These are phyloP conservation scores for Triticum urartu DNA, from an alignment of 176 grass and related monocot species.

Conservation along the genomic window DNA sequence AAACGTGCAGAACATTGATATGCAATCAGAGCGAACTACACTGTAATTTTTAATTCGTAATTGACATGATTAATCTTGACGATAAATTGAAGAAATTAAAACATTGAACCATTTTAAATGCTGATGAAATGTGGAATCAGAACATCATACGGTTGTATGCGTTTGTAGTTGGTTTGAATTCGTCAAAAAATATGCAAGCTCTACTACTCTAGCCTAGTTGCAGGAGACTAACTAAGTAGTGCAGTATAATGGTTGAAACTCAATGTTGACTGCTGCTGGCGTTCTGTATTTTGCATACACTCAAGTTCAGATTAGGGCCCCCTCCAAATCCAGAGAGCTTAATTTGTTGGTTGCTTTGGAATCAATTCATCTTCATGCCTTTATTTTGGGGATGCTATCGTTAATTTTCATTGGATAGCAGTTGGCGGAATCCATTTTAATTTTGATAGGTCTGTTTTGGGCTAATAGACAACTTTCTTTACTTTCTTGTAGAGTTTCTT, in stretches of 20 bases:
- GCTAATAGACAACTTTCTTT: background rate
- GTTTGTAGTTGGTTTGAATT: background rate
- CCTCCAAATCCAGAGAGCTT: background rate
- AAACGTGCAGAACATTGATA: background rate
- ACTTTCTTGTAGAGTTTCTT: slow-evolving; percentile 62
- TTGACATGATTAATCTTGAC: background rate
- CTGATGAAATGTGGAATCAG: background rate
- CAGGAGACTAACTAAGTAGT: background rate
- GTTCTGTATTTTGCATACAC: background rate
- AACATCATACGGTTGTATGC: background rate
- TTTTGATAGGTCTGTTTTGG: background rate
- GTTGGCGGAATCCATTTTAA: background rate
- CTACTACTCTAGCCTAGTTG: background rate
- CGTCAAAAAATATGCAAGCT: background rate
- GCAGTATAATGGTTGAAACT: background rate
- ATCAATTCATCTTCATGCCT: background rate
- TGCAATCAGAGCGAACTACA: background rate
- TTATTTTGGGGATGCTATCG: background rate
- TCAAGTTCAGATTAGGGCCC: background rate
- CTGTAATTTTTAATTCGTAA: background rate
- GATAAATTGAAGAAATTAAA: background rate
- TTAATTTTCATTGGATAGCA: background rate
- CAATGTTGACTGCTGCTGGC: background rate
- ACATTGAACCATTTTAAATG: background rate
- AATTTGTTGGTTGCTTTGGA: background rate